Conservation (phyloP, 176 grass and related monocot species). For the Musa troglodytarum region DNA sequence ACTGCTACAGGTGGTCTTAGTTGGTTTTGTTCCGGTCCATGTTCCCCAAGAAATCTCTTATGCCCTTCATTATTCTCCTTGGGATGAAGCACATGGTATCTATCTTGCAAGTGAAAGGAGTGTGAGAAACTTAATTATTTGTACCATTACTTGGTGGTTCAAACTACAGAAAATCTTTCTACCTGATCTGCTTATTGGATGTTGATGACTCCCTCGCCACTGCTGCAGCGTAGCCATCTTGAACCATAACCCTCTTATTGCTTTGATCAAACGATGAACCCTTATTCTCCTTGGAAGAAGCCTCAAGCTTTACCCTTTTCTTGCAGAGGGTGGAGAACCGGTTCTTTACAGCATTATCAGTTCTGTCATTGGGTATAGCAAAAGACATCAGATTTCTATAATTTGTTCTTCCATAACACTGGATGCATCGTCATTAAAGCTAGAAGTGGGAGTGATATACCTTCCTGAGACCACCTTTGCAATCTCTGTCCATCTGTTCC, state of each 20-base stretch:
- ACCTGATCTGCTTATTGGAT: slow-evolving; percentile 65
- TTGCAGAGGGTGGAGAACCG: slow-evolving; percentile 88
- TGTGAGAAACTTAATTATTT: background rate
- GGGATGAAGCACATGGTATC: slow-evolving; percentile 34
- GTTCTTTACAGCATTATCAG: slow-evolving; percentile 94
- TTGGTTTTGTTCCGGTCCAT: slow-evolving; percentile 23
- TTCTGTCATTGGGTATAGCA: slow-evolving; percentile 32
- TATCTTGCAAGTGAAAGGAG: slow-evolving; percentile 21
- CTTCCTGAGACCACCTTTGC: slow-evolving; percentile 95
- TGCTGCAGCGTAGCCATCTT: slow-evolving; percentile 33
- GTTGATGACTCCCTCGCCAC: slow-evolving; percentile 27
- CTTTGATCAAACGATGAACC: slow-evolving; percentile 38
- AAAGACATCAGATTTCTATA: background rate
- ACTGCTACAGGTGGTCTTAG: slow-evolving; percentile 51
- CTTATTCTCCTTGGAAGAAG: slow-evolving; percentile 55
- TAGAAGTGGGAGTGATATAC: slow-evolving; percentile 34
- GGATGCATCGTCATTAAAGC: background rate
- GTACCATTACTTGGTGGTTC: background rate
- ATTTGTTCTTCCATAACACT: too few species aligned
- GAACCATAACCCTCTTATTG: slow-evolving; percentile 48
- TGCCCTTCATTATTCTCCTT: slow-evolving; percentile 36
- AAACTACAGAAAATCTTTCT: background rate
- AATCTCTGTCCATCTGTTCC: slow-evolving; percentile 97
- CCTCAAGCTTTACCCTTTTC: slow-evolving; percentile 60
- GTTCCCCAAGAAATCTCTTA: slow-evolving; percentile 31